Evolutionary conservation across 148 eudicot species (phyloP), one percentile per base, ranked within the genome.

Genomic region (Amaranthus palmeri): DNA sequence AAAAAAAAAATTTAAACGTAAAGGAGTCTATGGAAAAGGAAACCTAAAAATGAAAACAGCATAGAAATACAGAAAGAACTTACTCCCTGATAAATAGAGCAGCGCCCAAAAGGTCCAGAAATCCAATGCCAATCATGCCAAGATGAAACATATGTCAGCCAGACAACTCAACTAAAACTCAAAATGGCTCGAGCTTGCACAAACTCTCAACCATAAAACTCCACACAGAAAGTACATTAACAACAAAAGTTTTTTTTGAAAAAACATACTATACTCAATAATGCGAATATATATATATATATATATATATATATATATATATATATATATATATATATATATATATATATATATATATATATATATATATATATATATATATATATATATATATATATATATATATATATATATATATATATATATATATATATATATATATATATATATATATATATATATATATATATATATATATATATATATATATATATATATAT

Each of bases 11-110:
- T 49, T 18, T 10, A 6, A 41, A 59, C 9, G 46, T 9, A 9
- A 12, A 56, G 10, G 13, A 49, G 2, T 51, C 51, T 14, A 8
- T 54, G 10, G 3, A 13, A 49, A 69, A 14, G 48, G 25, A 50
- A 5, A 10, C 9, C 13, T 50, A 10, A 12, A 59, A 10, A 9
- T 3, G 68, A 4, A 62, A 57, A 8, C 62, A 44, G 11, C 10
- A 68, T 18, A 70, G 40, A 65, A 61, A 49, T 61, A 46, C 4
- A 59, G 36, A 52, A 13, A 46, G 59, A 10, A 79, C 85, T 72
- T 82, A 82, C 85, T 53, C 85, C 85, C 85, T 82, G 75, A 53
- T 68, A 53, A 71, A 54, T 14, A 59, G n/a, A 65, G 15, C 40
- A 55, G 43, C 59, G 65, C 48, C 70, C 74, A 65, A 46, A 17